Evolutionary conservation across 805 yeast species (phyloP).

Genomic region (Wickerhamiella shivajii): DNA sequence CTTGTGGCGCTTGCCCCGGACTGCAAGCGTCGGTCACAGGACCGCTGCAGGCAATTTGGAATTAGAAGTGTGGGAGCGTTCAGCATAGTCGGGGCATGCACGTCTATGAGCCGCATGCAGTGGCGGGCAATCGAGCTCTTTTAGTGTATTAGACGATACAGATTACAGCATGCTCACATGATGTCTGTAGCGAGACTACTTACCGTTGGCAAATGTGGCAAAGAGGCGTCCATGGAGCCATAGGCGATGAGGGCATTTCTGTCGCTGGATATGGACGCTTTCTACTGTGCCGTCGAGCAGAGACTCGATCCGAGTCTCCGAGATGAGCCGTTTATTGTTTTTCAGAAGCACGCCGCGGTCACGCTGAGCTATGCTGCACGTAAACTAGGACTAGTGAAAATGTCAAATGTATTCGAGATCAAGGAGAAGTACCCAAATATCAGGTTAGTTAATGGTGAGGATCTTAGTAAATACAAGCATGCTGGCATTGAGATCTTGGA

Average conservation of each 20-base stretch:
- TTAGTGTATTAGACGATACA: too few species aligned
- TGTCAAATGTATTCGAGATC: conserved; percentile 13
- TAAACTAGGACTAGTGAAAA: conserved; percentile 20
- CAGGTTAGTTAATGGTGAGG: conserved; percentile 22
- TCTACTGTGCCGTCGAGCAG: conserved; percentile 25
- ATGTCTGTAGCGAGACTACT: too few species aligned
- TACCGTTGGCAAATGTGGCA: too few species aligned
- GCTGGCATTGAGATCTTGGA: conserved; percentile 20
- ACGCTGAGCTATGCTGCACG: conserved; percentile 24
- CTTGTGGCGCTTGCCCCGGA: too few species aligned
- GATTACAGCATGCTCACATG: too few species aligned
- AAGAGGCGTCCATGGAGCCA: too few species aligned
- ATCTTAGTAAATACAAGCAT: conserved; percentile 18
- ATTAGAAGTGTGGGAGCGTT: too few species aligned
- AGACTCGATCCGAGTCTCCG: conserved; percentile 17
- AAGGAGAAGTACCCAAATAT: conserved; percentile 16
- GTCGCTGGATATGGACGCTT: conserved; percentile 24
- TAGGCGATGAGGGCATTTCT: conserved; percentile 9
- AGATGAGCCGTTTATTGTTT: conserved; percentile 22
- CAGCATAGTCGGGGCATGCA: too few species aligned
- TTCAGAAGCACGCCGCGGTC: conserved; percentile 22
- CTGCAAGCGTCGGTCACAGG: too few species aligned
- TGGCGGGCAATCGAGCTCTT: too few species aligned
- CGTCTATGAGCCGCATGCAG: too few species aligned
- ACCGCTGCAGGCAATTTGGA: too few species aligned